Base-by-base conservation (phyloP, 1,284 basidiomycete species). In the Amylostereum areolatum region DNA sequence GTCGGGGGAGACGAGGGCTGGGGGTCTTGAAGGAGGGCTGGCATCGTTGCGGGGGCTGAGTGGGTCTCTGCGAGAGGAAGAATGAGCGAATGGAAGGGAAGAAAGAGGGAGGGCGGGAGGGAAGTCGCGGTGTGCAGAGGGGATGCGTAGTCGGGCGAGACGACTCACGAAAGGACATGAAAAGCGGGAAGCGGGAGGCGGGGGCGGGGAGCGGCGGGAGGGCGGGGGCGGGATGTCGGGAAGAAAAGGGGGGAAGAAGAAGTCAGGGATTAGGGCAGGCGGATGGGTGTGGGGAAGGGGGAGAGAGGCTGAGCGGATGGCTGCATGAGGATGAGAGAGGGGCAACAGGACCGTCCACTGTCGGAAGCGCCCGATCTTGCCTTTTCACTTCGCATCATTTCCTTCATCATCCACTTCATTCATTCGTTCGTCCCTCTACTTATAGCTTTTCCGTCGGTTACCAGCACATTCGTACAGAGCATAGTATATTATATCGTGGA, bases 261-360 rank as follows among this genome's bases (percentile, higher is more conserved):
- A 60, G 63, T 63, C 59, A 65, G 64, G 59, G 63, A 59, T 59
- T 61, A 62, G 56, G n/a, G n/a, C n/a, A n/a, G n/a, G n/a, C n/a
- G n/a, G n/a, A n/a, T n/a, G n/a, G n/a, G n/a, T n/a, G n/a, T n/a
- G n/a, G n/a, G n/a, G n/a, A n/a, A n/a, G n/a, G n/a, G n/a, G n/a
- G n/a, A n/a, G n/a, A n/a, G n/a, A n/a, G n/a, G n/a, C n/a, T n/a
- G n/a, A n/a, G n/a, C n/a, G n/a, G n/a, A n/a, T n/a, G n/a, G n/a
- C n/a, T n/a, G n/a, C n/a, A n/a, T n/a, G n/a, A n/a, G n/a, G n/a
- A n/a, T n/a, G n/a, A n/a, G n/a, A n/a, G n/a, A n/a, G n/a, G n/a
- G n/a, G n/a, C n/a, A n/a, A n/a, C n/a, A n/a, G n/a, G n/a, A n/a
- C n/a, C n/a, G n/a, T n/a, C n/a, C n/a, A n/a, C n/a, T n/a, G n/a